These are phyloP conservation scores for Delphinella strobiligena DNA, from an alignment of 2,329 filamentous ascomycete genomes.

Conservation along the genomic window DNA sequence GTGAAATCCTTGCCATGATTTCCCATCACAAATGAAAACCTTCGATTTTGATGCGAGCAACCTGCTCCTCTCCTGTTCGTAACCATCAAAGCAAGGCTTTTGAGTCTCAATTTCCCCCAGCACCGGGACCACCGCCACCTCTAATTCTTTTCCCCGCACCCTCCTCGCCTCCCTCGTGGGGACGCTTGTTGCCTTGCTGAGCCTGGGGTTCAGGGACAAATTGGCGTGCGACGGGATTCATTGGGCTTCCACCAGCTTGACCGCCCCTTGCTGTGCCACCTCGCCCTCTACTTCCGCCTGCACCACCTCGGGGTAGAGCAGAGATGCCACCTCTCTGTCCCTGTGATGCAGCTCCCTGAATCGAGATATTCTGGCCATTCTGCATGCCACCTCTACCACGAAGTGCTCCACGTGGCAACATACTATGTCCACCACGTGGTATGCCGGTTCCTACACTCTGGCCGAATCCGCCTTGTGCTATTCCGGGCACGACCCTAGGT, in stretches of 20 bases:
- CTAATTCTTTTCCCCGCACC: constrained; percentile 20
- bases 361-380: constrained; percentile 5
- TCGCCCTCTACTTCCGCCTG: constrained; percentile 10
- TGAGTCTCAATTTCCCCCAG: too few relatives aligned
- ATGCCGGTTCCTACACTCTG: constrained; percentile 13
- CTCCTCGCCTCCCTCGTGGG: constrained; percentile 18
- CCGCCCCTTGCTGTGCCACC: constrained; percentile 14
- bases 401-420: constrained; percentile 14
- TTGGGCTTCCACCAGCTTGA: constrained; percentile 11
- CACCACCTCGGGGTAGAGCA: constrained; percentile 11
- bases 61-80: too few relatives aligned
- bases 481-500: too few relatives aligned
- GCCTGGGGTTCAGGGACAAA: constrained; percentile 20
- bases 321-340: constrained; percentile 8
- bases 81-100: too few relatives aligned
- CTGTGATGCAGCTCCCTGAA: constrained; percentile 8
- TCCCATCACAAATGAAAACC: too few relatives aligned
- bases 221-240: constrained; percentile 24
- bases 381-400: constrained; percentile 13
- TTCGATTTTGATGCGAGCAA: too few relatives aligned
- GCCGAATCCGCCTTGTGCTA: constrained; percentile 9
- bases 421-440: constrained; percentile 14
- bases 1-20: too few relatives aligned
- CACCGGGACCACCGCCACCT: constrained; percentile 12
- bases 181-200: constrained; percentile 21